Evolutionary conservation across 2,329 filamentous ascomycete genomes (phyloP).

Genomic region (Curvularia sp.): DNA sequence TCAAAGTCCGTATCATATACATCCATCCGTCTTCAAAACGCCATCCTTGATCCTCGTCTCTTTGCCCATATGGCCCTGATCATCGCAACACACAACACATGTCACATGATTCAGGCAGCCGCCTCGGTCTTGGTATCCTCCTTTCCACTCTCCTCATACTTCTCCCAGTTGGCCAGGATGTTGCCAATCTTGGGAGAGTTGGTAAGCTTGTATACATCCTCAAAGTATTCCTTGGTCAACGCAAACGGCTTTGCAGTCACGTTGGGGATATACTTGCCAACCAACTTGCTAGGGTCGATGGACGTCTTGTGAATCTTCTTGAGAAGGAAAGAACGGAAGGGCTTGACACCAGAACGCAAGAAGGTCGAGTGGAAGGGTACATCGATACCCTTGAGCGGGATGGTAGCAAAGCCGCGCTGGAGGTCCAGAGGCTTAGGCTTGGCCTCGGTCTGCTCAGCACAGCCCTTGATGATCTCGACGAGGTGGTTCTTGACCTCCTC

Average conservation of each 20-base stretch:
- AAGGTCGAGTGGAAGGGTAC: constrained; percentile 99
- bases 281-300: constrained; percentile 93
- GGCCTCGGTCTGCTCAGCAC: constrained; percentile 82
- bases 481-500: constrained; percentile 92
- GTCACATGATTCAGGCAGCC: constrained; percentile 23
- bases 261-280: constrained; percentile 99
- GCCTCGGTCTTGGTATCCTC: constrained; percentile 38
- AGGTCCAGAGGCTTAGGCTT: constrained; percentile 90
- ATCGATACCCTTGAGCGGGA: constrained; percentile 95
- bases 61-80: background rate
- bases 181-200: constrained; percentile 79
- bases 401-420: constrained; percentile 94
- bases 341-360: constrained; percentile 96
- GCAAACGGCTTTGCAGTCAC: constrained; percentile 96
- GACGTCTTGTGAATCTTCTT: constrained; percentile 99
- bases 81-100: background rate
- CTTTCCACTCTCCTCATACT: constrained; percentile 55
- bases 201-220: constrained; percentile 95
- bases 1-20: background rate
- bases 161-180: constrained; percentile 78
- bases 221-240: constrained; percentile 97
- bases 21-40: constrained; percentile 5
- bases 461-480: constrained; percentile 87
- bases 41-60: constrained; percentile 1
- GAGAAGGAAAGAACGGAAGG: constrained; percentile 95